These are phyloP conservation scores for Fusarium brachygibbosum DNA, from an alignment of 2,329 filamentous ascomycete species.

Conservation along the genomic window DNA sequence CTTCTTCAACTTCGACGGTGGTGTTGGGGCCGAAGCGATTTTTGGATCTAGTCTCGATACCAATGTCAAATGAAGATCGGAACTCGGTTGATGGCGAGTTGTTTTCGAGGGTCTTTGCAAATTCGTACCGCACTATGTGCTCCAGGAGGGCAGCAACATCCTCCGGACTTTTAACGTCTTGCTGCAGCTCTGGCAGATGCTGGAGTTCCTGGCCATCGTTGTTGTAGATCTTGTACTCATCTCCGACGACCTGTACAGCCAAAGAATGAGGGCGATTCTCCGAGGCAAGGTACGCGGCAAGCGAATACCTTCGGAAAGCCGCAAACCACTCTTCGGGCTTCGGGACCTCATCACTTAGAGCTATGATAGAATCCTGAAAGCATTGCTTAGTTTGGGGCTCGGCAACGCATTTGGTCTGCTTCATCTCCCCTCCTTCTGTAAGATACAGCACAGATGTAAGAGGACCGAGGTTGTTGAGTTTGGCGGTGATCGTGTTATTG, in stretches of 20 bases:
- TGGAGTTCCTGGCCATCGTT: neutral
- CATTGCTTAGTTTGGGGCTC: neutral
- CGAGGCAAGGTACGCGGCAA: neutral
- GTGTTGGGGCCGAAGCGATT: neutral
- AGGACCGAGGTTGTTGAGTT: neutral
- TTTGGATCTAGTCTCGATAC: neutral
- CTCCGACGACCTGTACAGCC: accelerated
- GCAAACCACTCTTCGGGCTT: accelerated
- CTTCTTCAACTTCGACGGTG: neutral
- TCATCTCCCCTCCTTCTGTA: accelerated
- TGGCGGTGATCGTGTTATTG: neutral
- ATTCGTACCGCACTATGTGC: slow-evolving; percentile 16
- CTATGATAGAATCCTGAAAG: neutral
- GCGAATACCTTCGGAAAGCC: neutral
- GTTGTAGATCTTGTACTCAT: slow-evolving; percentile 2
- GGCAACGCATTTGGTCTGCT: neutral
- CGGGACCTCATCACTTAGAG: neutral
- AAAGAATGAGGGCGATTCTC: neutral
- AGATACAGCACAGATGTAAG: neutral
- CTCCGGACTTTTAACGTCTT: neutral
- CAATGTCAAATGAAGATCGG: neutral
- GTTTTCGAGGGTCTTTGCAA: slow-evolving; percentile 5
- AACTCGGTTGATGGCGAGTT: neutral
- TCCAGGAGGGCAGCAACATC: neutral
- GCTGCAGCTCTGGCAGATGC: neutral